Evolutionary conservation across 306 rosid genomes (phyloP).

Genomic region (Begonia loranthoides): DNA sequence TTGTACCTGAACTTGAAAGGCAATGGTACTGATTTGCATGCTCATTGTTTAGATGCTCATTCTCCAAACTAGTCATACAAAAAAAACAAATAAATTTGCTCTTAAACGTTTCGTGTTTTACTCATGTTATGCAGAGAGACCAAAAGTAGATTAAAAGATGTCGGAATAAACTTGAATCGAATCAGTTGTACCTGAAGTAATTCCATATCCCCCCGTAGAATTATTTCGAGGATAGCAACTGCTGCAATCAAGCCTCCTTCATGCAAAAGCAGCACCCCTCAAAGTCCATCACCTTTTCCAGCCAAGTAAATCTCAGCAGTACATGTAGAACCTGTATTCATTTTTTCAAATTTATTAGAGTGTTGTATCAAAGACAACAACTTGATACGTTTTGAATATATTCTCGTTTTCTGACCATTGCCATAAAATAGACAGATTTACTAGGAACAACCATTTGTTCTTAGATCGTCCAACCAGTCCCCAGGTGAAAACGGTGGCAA

Average conservation of each 20-base stretch:
- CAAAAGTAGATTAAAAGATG: not conserved
- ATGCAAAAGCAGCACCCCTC: conserved; percentile 22
- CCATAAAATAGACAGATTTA: conserved; percentile 38
- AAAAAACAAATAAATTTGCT: too few species aligned
- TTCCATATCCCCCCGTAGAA: conserved; percentile 68
- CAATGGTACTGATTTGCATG: conserved; percentile 65
- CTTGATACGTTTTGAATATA: not conserved
- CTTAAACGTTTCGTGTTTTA: too few species aligned
- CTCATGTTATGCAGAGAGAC: too few species aligned
- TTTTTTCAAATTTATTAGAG: too few species aligned
- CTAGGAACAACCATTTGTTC: conserved; percentile 49
- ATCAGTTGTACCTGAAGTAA: conserved; percentile 38
- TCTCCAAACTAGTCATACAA: conserved; percentile 37
- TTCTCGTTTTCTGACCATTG: conserved; percentile 27
- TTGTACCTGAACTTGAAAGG: conserved; percentile 52
- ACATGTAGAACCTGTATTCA: conserved; percentile 41
- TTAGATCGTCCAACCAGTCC: conserved; percentile 48
- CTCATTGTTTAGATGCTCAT: conserved; percentile 70
- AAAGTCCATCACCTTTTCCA: conserved; percentile 36
- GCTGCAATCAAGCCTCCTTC: conserved; percentile 20
- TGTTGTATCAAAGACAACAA: too few species aligned
- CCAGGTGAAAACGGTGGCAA: conserved; percentile 30
- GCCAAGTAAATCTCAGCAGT: conserved; percentile 63
- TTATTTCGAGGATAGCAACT: conserved; percentile 46
- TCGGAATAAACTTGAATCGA: too few species aligned